Evolutionary conservation across 73 alveolate genomes (phyloP), one percentile per base, ranked within the genome.

Genomic region (Uronychia binucleata): DNA sequence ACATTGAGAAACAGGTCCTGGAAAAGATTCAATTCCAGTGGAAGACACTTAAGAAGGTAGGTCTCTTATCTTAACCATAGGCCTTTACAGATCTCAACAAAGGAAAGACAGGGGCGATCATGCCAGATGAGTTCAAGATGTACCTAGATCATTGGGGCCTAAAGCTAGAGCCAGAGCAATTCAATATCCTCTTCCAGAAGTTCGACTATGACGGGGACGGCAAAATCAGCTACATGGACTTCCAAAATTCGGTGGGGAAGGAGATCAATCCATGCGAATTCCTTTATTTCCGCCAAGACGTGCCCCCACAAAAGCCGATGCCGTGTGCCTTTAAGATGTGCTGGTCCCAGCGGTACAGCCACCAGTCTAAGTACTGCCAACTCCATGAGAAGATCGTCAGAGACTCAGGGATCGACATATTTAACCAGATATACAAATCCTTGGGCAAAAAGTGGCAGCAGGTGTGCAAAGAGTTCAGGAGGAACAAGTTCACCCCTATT

Each of bases 161-260:
- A 29, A 75, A 19, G 25, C 28, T 90, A 25, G 67, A 90, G 25
- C 80, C 78, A 27, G 90, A 79, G 34, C 78, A 90, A 57, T 85
- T 90, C 34, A 28, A 81, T 26, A 57, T 33, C 19, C 74, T 90
- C 35, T 90, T 83, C 76, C 79, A 58, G 30, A 85, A 85, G 29
- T 78, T 90, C 30, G 95, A 90, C 76, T 30, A 35, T 14, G 95
- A 90, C 75, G 78, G 83, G 19, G 95, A 90, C 75, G 95, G 95
- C 0, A 79, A 77, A 31, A 85, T 90, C 14, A 78, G 84, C 28
- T 90, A 90, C 60, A 81, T 74, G 30, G 95, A 90, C 76, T 90
- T 90, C 81, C 58, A 90, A 80, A 14, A 34, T 34, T 46, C 90
- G 1, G 92, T 90, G 34, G 95, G 95, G 30, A 58, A 75, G 1